phyloP scores from a whole-genome alignment of 257 asterid species.

The Mitragyna speciosa region DNA sequence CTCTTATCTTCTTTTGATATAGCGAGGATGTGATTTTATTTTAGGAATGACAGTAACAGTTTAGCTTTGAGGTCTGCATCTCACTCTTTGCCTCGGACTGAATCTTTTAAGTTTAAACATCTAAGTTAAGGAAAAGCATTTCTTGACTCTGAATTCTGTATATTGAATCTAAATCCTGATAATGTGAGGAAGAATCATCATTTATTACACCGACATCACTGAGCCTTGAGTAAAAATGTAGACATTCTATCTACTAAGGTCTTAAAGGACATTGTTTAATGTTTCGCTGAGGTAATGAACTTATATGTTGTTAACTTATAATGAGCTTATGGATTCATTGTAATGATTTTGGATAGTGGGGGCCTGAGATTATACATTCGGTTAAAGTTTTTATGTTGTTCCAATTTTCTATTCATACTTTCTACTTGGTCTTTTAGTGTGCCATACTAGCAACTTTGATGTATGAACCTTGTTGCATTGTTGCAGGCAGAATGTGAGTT shows the following conservation, averaged over 20 bases:
- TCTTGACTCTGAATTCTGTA: neutral
- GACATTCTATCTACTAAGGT: neutral
- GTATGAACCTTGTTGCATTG: conserved; percentile 23
- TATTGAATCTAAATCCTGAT: neutral
- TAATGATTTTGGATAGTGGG: neutral
- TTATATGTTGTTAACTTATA: neutral
- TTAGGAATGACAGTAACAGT: no score
- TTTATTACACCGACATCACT: neutral
- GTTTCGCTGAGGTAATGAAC: neutral
- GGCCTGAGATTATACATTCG: neutral
- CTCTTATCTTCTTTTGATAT: no score
- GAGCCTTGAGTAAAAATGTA: neutral
- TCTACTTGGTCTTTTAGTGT: neutral
- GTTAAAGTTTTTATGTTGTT: neutral
- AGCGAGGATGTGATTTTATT: neutral
- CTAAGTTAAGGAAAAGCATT: neutral
- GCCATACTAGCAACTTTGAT: neutral
- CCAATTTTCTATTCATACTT: neutral
- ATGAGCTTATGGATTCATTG: neutral
- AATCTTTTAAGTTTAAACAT: neutral
- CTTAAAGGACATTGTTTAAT: neutral
- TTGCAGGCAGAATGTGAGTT: conserved; percentile 83
- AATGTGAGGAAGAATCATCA: neutral
- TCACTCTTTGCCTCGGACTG: neutral
- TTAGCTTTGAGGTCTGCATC: no score